phyloP scores from a whole-genome alignment of 306 rosid genomes.

The Argentina anserina region DNA sequence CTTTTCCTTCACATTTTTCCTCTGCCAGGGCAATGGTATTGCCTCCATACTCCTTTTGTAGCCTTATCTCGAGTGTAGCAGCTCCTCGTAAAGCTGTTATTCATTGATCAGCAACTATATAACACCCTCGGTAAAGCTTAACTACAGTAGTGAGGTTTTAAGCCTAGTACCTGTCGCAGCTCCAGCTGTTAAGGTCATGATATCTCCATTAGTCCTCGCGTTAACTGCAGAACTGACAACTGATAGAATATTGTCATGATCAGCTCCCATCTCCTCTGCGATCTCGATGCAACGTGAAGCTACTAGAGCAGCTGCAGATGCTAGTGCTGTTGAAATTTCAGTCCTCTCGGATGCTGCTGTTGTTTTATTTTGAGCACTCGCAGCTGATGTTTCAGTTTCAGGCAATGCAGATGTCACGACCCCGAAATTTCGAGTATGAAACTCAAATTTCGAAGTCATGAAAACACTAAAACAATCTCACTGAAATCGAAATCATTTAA shows the following conservation, averaged over 20 bases:
- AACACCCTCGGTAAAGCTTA: not conserved
- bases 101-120: not conserved
- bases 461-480: too few species aligned
- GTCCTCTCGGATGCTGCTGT: slow-evolving; percentile 25
- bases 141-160: not conserved
- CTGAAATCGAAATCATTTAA: too few species aligned
- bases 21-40: slow-evolving; percentile 54
- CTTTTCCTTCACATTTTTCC: slow-evolving; percentile 60
- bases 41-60: slow-evolving; percentile 69
- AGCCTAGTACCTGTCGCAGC: slow-evolving; percentile 75
- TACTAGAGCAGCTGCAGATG: slow-evolving; percentile 90
- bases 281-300: slow-evolving; percentile 97
- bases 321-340: slow-evolving; percentile 58
- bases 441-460: too few species aligned
- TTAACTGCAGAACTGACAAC: slow-evolving; percentile 79
- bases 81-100: slow-evolving; percentile 79
- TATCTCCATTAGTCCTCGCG: slow-evolving; percentile 83
- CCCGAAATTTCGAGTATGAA: too few species aligned
- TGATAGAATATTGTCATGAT: slow-evolving; percentile 58
- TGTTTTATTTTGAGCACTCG: slow-evolving; percentile 34
- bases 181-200: slow-evolving; percentile 90
- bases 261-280: slow-evolving; percentile 97
- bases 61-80: slow-evolving; percentile 62
- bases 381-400: slow-evolving; percentile 42
- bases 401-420: slow-evolving; percentile 55